Conservation (phyloP, 139 green algal genomes). For the Diplosphaera chodatii region DNA sequence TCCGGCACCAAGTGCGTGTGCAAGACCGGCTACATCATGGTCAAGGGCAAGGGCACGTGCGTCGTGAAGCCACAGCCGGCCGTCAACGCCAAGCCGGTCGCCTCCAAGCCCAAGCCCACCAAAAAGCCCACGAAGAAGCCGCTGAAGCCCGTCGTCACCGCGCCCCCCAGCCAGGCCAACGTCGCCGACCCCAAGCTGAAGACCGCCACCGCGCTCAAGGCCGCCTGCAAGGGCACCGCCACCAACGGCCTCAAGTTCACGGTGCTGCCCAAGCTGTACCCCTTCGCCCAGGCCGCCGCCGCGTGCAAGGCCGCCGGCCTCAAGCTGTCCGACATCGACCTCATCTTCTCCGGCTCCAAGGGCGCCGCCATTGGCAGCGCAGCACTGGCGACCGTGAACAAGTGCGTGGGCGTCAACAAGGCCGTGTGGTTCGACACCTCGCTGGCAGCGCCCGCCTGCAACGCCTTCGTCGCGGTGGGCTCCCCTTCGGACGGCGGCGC, state of each 20-base stretch:
- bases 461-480: neutral
- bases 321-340: neutral
- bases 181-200: neutral
- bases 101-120: neutral
- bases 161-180: neutral
- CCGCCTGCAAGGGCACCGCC: neutral
- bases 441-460: neutral
- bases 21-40: neutral
- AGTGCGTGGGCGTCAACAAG: neutral
- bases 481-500: neutral
- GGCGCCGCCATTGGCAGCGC: neutral
- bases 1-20: conserved; percentile 1
- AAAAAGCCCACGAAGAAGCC: no score
- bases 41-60: neutral
- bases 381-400: neutral
- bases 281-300: neutral
- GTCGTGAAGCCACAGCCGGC: neutral
- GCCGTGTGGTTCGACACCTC: neutral
- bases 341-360: neutral
- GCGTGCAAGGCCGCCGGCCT: neutral
- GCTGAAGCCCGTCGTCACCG: neutral
- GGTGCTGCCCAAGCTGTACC: neutral
- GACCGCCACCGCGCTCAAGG: neutral
- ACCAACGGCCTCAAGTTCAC: neutral
- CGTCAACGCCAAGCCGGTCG: no score